Conservation (phyloP, 208 protist species). For the Ichthyophonus hoferi region DNA sequence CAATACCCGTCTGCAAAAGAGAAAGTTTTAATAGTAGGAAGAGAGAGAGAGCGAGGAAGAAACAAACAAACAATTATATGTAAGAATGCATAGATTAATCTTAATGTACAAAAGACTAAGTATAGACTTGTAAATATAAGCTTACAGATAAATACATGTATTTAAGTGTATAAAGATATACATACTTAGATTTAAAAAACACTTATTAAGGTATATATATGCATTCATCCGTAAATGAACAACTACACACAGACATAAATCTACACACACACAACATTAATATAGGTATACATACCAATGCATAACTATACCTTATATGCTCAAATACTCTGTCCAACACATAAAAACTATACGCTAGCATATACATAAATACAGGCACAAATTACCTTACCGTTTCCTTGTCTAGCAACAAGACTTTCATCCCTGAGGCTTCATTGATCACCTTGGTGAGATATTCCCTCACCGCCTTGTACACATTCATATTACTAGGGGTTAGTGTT, state of each 20-base stretch:
- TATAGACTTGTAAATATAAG: neutral
- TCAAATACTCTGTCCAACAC: too few relatives aligned
- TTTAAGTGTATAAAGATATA: neutral
- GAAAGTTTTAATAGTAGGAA: too few relatives aligned
- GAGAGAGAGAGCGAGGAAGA: neutral
- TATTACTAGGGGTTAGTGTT: too few relatives aligned
- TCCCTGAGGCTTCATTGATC: conserved; percentile 27
- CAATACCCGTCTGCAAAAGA: conserved; percentile 11
- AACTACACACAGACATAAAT: neutral
- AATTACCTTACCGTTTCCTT: conserved; percentile 15
- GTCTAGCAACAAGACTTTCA: conserved; percentile 36
- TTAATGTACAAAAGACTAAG: neutral
- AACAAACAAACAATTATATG: neutral
- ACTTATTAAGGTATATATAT: neutral
- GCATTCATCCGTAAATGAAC: neutral
- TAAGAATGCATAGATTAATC: neutral
- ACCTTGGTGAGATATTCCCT: conserved; percentile 42
- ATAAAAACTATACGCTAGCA: neutral
- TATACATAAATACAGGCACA: neutral
- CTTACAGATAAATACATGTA: neutral
- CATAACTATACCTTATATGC: too few relatives aligned
- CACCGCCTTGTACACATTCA: conserved; percentile 41
- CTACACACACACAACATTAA: too few relatives aligned
- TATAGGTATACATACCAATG: too few relatives aligned
- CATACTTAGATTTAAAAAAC: neutral